Evolutionary conservation across 2,329 filamentous ascomycete species (phyloP).

Genomic region (Colletotrichum incanum): DNA sequence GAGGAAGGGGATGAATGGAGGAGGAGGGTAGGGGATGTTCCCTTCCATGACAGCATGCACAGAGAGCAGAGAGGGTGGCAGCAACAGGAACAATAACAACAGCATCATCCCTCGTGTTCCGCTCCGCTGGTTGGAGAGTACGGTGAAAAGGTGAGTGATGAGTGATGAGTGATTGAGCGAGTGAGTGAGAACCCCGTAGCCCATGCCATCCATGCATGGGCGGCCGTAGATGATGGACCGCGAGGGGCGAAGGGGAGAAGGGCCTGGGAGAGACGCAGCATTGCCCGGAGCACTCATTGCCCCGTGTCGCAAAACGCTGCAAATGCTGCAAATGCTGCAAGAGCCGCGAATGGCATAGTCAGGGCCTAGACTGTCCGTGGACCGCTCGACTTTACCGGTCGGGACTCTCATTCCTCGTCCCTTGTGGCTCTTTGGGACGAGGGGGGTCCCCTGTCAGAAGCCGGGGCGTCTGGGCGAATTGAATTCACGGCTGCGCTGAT

Average conservation of each 20-base stretch:
- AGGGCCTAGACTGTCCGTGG: slow-evolving; percentile 35
- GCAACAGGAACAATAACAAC: neutral
- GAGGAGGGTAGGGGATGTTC: neutral
- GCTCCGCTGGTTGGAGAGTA: slow-evolving; percentile 15
- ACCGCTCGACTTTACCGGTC: slow-evolving; percentile 33
- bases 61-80: neutral
- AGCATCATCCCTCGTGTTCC: slow-evolving; percentile 10
- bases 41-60: neutral
- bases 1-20: neutral
- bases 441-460: slow-evolving; percentile 26
- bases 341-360: slow-evolving; percentile 20
- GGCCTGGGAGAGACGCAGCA: slow-evolving; percentile 5
- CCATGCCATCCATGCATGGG: too few relatives aligned
- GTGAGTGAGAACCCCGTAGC: neutral
- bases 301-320: neutral
- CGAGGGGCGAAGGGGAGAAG: slow-evolving; percentile 4
- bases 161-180: neutral
- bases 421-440: neutral
- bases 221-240: neutral
- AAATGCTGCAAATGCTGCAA: slow-evolving; percentile 5
- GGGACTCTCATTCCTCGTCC: slow-evolving; percentile 15
- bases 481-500: slow-evolving; percentile 36
- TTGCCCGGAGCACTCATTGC: slow-evolving; percentile 10
- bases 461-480: slow-evolving; percentile 30
- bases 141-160: neutral